phyloP scores from a whole-genome alignment of 495 filamentous ascomycete species.

The Podospora comata region DNA sequence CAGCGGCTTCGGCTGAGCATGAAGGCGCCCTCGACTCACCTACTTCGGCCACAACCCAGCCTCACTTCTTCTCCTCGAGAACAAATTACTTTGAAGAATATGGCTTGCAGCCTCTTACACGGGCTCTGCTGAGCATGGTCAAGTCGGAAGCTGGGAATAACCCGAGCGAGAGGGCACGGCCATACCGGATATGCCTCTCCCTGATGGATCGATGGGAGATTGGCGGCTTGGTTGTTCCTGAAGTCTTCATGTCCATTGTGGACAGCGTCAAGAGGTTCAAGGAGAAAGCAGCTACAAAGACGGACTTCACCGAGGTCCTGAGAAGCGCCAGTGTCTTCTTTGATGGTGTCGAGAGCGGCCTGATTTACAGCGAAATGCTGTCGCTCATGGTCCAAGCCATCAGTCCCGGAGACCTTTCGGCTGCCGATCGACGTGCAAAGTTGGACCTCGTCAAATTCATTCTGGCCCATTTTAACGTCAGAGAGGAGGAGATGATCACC shows the following conservation, averaged over 20 bases:
- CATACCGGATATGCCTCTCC: slow-evolving; percentile 87
- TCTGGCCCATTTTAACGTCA: slow-evolving; percentile 82
- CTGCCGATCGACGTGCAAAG: slow-evolving; percentile 49
- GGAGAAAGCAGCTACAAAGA: slow-evolving; percentile 51
- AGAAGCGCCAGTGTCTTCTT: slow-evolving; percentile 94
- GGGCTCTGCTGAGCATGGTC: slow-evolving; percentile 76
- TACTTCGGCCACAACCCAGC: slow-evolving; percentile 44
- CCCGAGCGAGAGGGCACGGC: slow-evolving; percentile 71
- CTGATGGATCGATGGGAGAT: slow-evolving; percentile 99
- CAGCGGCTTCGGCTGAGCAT: slow-evolving; percentile 42
- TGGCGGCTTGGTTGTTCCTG: slow-evolving; percentile 79
- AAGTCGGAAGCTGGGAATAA: slow-evolving; percentile 46
- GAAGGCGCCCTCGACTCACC: slow-evolving; percentile 50
- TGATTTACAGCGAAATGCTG: slow-evolving; percentile 84
- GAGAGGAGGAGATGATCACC: slow-evolving; percentile 92
- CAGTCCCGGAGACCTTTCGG: slow-evolving; percentile 39
- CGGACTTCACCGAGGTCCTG: slow-evolving; percentile 79
- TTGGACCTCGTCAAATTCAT: slow-evolving; percentile 79
- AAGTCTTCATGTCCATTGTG: slow-evolving; percentile 84
- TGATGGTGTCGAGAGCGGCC: slow-evolving; percentile 87
- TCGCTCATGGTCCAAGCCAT: slow-evolving; percentile 58
- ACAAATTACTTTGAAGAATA: slow-evolving; percentile 76
- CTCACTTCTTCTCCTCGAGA: slow-evolving; percentile 44
- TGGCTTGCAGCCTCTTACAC: slow-evolving; percentile 69
- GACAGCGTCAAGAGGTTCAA: slow-evolving; percentile 72